Base-by-base conservation (phyloP, 768 basidiomycete genomes). In the Tylopilus felleus region DNA sequence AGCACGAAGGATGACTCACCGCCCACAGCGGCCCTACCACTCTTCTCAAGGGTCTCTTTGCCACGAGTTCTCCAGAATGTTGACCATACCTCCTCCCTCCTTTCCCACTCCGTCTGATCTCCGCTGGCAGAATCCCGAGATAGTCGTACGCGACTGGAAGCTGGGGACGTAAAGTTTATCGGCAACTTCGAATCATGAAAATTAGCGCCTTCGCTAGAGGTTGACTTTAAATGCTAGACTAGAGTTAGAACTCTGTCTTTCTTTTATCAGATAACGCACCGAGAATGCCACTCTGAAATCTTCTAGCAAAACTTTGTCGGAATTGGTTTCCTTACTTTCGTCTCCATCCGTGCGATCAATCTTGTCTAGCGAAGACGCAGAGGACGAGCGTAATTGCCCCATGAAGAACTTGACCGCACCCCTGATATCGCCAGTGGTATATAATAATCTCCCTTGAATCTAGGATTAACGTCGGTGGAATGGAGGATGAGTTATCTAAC, bases 251-350 rank as follows among this genome's bases (percentile, higher is more conserved):
- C 14, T 2, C 13, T n/a, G 16, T n/a, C 8, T 36, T 35, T 28
- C 22, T n/a, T 31, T 35, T 10, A 22, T 55, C 16, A 31, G 27
- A 49, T n/a, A 19, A 60, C 78, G 53, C 66, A 95, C 94, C 65
- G 84, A 80, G 62, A 89, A 88, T 6, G 97, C 92, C 14, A 93
- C 82, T 22, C 82, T 80, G 63, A 98, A 91, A 72, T 99, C 96
- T 53, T 96, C 91, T 33, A 98, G 66, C 54, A 82, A 87, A 7
- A 91, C 75, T 54, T 84, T 86, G 52, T 87, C 88, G 43, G 80
- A 77, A 41, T 70, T 69, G 5, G 63, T 62, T 46, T 76, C 52
- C 71, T 69, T 17, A 58, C 60, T 33, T 57, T 64, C 57, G 71
- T 74, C 43, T 39, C 38, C 60, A 21, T 63, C 65, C 5, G 35